phyloP scores from a whole-genome alignment of 495 filamentous ascomycete genomes.

The Cairneyella variabilis region DNA sequence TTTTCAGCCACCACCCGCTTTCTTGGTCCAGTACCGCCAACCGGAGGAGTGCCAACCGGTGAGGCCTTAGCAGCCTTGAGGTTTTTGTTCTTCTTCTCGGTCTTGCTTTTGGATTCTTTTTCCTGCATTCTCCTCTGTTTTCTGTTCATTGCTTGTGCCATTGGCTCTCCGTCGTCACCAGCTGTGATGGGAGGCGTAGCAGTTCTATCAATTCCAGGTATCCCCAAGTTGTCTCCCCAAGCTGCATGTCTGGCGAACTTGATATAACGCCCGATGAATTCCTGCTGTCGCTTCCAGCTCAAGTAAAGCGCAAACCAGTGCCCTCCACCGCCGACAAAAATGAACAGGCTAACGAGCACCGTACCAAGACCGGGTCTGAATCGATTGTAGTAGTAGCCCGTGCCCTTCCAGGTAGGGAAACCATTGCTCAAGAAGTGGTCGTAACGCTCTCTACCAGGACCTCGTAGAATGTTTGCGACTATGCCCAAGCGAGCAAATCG shows the following conservation, averaged over 20 bases:
- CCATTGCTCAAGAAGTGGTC: slow-evolving; percentile 93
- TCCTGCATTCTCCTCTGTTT: slow-evolving; percentile 85
- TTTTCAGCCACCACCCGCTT: slow-evolving; percentile 89
- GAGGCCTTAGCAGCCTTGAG: slow-evolving; percentile 48
- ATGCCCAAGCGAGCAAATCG: slow-evolving; percentile 79
- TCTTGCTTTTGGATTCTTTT: slow-evolving; percentile 65
- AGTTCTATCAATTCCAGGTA: slow-evolving; percentile 60
- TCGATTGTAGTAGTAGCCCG: slow-evolving; percentile 94
- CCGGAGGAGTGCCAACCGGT: slow-evolving; percentile 42
- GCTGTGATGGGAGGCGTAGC: slow-evolving; percentile 36
- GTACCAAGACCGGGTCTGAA: slow-evolving; percentile 86
- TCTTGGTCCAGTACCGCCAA: slow-evolving; percentile 58
- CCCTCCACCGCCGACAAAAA: slow-evolving; percentile 75
- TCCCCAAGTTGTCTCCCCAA: slow-evolving; percentile 75
- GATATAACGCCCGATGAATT: slow-evolving; percentile 89
- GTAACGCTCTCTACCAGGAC: slow-evolving; percentile 77
- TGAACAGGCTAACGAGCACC: slow-evolving; percentile 77
- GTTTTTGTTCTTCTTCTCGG: slow-evolving; percentile 29
- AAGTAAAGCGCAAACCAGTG: slow-evolving; percentile 84
- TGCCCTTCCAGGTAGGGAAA: slow-evolving; percentile 94
- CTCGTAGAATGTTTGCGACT: slow-evolving; percentile 80
- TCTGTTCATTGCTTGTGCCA: slow-evolving; percentile 64
- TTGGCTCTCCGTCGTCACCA: slow-evolving; percentile 44
- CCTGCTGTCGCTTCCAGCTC: slow-evolving; percentile 80
- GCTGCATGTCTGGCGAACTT: slow-evolving; percentile 81